Evolutionary conservation across 495 filamentous ascomycete species (phyloP).

Genomic region (Pyrenopolyporus hunteri): DNA sequence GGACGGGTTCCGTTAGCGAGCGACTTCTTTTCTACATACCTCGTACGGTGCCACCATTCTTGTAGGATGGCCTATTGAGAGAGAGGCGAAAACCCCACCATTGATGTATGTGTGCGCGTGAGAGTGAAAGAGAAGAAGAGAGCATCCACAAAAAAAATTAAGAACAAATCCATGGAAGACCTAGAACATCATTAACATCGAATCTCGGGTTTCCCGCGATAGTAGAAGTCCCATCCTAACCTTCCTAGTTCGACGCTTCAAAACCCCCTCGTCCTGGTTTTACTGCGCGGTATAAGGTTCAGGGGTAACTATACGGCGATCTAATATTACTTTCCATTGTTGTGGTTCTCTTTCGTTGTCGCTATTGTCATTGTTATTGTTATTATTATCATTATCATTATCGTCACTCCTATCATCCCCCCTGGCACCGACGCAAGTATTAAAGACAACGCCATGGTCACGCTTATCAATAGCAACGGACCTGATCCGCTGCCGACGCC

Average conservation of each 20-base stretch:
- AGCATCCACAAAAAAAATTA: constrained; percentile 31
- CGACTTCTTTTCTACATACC: not conserved
- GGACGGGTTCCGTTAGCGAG: not conserved
- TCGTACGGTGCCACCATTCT: constrained; percentile 7
- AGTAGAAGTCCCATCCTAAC: constrained; percentile 4
- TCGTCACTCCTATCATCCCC: not conserved
- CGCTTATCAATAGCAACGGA: constrained; percentile 47
- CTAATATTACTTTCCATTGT: too few relatives aligned
- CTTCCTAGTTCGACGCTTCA: constrained; percentile 12
- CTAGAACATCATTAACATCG: constrained; percentile 8
- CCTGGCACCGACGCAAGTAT: not conserved
- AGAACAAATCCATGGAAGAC: constrained; percentile 19
- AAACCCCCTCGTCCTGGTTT: too few relatives aligned
- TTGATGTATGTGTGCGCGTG: constrained; percentile 20
- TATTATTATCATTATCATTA: not conserved
- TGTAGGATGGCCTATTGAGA: constrained; percentile 24
- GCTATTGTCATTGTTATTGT: not conserved
- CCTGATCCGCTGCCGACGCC: constrained; percentile 49
- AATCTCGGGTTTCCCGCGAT: constrained; percentile 11
- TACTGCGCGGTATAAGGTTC: too few relatives aligned
- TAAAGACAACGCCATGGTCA: constrained; percentile 47
- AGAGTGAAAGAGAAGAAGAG: constrained; percentile 14
- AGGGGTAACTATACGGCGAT: too few relatives aligned
- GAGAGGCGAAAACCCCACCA: constrained; percentile 20
- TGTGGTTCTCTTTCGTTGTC: too few relatives aligned